phyloP scores from a whole-genome alignment of 202 grass and related monocot genomes.

The Eragrostis tef region DNA sequence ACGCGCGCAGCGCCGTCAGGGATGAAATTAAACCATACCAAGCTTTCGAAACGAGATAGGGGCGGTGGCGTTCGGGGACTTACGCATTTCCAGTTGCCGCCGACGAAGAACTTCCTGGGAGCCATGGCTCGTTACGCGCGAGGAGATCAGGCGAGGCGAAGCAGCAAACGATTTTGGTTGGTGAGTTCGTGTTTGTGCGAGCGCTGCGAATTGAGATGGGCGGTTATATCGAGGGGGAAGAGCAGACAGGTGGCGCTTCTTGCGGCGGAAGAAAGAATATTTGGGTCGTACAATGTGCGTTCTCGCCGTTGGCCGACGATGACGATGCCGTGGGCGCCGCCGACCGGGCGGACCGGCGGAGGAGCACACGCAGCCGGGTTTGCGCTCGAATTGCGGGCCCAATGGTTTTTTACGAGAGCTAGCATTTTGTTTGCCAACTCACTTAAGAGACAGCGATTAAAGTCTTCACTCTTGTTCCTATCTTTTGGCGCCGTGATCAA shows the following conservation, averaged over 20 bases:
- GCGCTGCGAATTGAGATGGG: neutral
- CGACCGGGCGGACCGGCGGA: neutral
- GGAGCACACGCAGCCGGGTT: neutral
- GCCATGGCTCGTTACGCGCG: slow-evolving; percentile 41
- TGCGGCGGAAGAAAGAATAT: slow-evolving; percentile 44
- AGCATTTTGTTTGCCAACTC: too few relatives aligned
- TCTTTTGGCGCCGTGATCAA: too few relatives aligned
- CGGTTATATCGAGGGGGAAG: slow-evolving; percentile 39
- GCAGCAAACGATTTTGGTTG: neutral
- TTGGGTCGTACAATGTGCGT: neutral
- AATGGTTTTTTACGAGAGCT: too few relatives aligned
- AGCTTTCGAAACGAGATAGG: slow-evolving; percentile 1
- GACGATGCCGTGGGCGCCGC: slow-evolving; percentile 30
- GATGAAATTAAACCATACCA: slow-evolving; percentile 27
- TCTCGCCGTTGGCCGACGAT: neutral
- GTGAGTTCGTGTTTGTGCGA: neutral
- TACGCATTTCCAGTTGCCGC: slow-evolving; percentile 93
- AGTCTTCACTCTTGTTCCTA: too few relatives aligned
- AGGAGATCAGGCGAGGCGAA: neutral
- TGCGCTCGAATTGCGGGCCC: neutral
- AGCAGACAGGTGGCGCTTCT: slow-evolving; percentile 38
- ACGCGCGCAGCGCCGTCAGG: slow-evolving; percentile 11
- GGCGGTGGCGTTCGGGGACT: neutral
- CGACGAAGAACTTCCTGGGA: slow-evolving; percentile 74
- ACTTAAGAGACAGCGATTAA: too few relatives aligned